Evolutionary conservation across 2,329 filamentous ascomycete genomes (phyloP).

Genomic region (Diplocarpon rosae): DNA sequence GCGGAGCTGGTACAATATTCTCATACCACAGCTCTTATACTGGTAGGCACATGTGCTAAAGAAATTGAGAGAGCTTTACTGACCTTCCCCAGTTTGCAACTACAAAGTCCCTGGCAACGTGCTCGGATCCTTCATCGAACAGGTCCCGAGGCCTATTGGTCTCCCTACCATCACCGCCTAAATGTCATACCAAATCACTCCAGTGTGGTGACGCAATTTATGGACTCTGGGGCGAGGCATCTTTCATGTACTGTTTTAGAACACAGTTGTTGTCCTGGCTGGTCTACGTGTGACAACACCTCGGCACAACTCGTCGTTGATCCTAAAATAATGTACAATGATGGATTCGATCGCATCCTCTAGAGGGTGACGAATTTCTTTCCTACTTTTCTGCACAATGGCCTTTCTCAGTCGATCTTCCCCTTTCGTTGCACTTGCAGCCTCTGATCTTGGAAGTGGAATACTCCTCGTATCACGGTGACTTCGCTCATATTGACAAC

Average conservation of each 20-base stretch:
- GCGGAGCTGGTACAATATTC: slow-evolving; percentile 41
- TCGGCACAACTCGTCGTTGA: slow-evolving; percentile 10
- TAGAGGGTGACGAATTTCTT: slow-evolving; percentile 12
- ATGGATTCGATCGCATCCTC: slow-evolving; percentile 9
- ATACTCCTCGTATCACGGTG: neutral
- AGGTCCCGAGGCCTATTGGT: slow-evolving; percentile 36
- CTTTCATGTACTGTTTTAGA: slow-evolving; percentile 17
- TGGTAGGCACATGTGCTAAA: slow-evolving; percentile 41
- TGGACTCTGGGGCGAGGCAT: slow-evolving; percentile 16
- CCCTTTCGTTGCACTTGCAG: neutral
- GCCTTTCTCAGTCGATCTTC: slow-evolving; percentile 3
- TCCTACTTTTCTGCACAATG: slow-evolving; percentile 6
- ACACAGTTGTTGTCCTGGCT: slow-evolving; percentile 14
- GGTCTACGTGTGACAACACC: slow-evolving; percentile 10
- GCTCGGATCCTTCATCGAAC: slow-evolving; percentile 38
- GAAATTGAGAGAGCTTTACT: slow-evolving; percentile 8
- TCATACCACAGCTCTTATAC: slow-evolving; percentile 72
- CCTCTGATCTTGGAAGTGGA: neutral
- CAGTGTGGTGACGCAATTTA: slow-evolving; percentile 4
- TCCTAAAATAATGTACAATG: slow-evolving; percentile 9
- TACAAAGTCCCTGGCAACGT: slow-evolving; percentile 36
- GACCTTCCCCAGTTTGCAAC: slow-evolving; percentile 24
- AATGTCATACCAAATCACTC: slow-evolving; percentile 1
- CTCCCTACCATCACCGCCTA: slow-evolving; percentile 27
- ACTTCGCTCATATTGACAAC: no score